phyloP scores from a whole-genome alignment of 202 grass and related monocot species.

The Saccharum hybrid region DNA sequence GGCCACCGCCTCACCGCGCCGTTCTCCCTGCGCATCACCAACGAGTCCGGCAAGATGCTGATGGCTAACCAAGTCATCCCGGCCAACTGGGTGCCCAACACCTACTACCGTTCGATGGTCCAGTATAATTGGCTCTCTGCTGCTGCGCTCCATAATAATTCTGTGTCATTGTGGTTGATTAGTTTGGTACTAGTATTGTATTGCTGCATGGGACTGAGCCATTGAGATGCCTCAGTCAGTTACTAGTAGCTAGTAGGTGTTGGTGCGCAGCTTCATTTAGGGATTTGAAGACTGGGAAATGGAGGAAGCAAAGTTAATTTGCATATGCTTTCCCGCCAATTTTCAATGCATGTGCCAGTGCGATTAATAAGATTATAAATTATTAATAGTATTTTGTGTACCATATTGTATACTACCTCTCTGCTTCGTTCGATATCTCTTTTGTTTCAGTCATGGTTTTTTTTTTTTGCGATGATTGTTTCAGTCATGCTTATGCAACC shows the following conservation, averaged over 20 bases:
- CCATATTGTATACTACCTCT: neutral
- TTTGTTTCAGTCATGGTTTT: neutral
- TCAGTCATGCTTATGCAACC: no score
- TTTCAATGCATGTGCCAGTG: conserved; percentile 12
- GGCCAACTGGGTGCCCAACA: conserved; percentile 63
- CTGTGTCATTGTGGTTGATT: neutral
- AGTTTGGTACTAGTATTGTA: neutral
- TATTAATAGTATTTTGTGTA: conserved; percentile 31
- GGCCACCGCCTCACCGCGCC: conserved; percentile 47
- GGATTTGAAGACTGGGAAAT: conserved; percentile 41
- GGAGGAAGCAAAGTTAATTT: conserved; percentile 40
- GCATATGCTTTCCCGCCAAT: conserved; percentile 50
- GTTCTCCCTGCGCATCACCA: conserved; percentile 67
- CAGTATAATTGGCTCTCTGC: conserved; percentile 40
- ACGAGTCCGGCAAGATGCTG: conserved; percentile 58
- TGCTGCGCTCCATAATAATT: neutral
- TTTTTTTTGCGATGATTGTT: neutral
- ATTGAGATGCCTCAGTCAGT: neutral
- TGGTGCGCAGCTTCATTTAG: no score
- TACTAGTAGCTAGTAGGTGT: neutral
- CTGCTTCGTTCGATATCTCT: neutral
- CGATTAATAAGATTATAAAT: conserved; percentile 32
- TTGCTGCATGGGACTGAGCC: neutral
- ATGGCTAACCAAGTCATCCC: conserved; percentile 74
- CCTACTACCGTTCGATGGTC: conserved; percentile 59